Percentiles rank a stretch among this genome's conserved stretches.
Evolutionary conservation across 1,284 basidiomycete species (phyloP).

Genomic region (Ceratobasidium sp.): DNA sequence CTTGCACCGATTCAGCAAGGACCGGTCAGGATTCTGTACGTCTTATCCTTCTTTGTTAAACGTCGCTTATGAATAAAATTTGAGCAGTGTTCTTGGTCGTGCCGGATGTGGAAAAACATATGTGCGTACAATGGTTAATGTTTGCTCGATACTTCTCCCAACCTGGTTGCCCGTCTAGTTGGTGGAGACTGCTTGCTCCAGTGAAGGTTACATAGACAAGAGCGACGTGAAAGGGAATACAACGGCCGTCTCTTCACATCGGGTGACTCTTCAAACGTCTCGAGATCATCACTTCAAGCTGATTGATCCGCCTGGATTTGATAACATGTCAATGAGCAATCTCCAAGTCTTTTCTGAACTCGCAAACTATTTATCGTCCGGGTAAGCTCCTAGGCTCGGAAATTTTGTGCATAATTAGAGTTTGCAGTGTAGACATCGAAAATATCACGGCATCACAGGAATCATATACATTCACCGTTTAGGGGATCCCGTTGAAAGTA

Average conservation of each 20-base stretch:
- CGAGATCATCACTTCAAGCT: not conserved
- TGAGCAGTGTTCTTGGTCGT: conserved; percentile 11
- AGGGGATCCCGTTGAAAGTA: conserved; percentile 6
- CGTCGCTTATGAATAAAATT: no score
- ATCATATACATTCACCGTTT: conserved; percentile 22
- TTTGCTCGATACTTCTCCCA: not conserved
- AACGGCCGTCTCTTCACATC: not conserved
- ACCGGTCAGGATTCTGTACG: not conserved
- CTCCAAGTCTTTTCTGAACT: not conserved
- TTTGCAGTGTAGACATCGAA: not conserved
- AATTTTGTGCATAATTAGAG: not conserved
- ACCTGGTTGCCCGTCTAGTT: not conserved
- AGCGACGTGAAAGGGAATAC: not conserved
- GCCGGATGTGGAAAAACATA: conserved; percentile 14
- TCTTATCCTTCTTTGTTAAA: not conserved
- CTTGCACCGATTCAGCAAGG: not conserved
- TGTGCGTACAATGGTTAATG: not conserved
- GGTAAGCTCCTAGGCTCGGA: not conserved
- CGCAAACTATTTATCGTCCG: not conserved
- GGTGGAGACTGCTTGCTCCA: conserved; percentile 4
- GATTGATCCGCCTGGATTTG: conserved; percentile 29
- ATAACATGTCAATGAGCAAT: conserved; percentile 13
- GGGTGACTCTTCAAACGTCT: not conserved
- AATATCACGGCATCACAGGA: not conserved
- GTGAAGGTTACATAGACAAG: not conserved